A percentile compares a stretch with the other conserved stretches of the same genome.
phyloP scores from a whole-genome alignment of 1,284 basidiomycete species.

The Moesziomyces parantarcticus region DNA sequence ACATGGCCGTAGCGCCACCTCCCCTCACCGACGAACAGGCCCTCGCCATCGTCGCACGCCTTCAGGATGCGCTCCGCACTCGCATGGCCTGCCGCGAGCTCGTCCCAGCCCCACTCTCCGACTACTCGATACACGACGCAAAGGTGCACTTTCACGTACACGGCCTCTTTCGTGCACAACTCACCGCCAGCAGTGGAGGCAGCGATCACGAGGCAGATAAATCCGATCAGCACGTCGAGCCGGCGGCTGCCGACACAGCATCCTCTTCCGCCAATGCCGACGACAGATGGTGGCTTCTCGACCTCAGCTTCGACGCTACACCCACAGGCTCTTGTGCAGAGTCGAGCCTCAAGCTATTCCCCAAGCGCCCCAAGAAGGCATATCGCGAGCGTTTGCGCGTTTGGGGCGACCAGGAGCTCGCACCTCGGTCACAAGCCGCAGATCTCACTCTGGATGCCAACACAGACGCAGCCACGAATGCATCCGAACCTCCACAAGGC shows the following conservation, averaged over 20 bases:
- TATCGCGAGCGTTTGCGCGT: constrained; percentile 45
- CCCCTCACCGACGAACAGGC: constrained; percentile 78
- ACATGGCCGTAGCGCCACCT: constrained; percentile 74
- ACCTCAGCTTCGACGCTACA: constrained; percentile 56
- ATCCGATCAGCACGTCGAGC: constrained; percentile 65
- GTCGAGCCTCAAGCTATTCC: constrained; percentile 30
- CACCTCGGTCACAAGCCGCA: constrained; percentile 20
- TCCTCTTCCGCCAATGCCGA: constrained; percentile 71
- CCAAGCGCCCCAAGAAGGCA: constrained; percentile 46
- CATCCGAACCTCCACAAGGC: constrained; percentile 8
- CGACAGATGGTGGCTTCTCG: constrained; percentile 64
- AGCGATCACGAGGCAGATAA: constrained; percentile 8
- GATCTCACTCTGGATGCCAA: constrained; percentile 5
- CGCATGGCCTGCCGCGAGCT: constrained; percentile 72
- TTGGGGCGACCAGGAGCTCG: constrained; percentile 53
- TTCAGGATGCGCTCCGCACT: constrained; percentile 81
- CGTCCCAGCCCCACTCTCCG: constrained; percentile 68
- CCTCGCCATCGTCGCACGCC: constrained; percentile 75
- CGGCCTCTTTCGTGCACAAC: constrained; percentile 76
- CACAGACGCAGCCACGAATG: constrained; percentile 1
- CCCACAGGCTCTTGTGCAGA: constrained; percentile 48
- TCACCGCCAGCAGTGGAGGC: constrained; percentile 50
- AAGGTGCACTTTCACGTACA: constrained; percentile 80
- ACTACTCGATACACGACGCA: constrained; percentile 80
- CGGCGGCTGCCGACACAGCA: constrained; percentile 2